Base-by-base conservation (phyloP, 371 early-diverging fungal genomes). In the Mortierella sp. region DNA sequence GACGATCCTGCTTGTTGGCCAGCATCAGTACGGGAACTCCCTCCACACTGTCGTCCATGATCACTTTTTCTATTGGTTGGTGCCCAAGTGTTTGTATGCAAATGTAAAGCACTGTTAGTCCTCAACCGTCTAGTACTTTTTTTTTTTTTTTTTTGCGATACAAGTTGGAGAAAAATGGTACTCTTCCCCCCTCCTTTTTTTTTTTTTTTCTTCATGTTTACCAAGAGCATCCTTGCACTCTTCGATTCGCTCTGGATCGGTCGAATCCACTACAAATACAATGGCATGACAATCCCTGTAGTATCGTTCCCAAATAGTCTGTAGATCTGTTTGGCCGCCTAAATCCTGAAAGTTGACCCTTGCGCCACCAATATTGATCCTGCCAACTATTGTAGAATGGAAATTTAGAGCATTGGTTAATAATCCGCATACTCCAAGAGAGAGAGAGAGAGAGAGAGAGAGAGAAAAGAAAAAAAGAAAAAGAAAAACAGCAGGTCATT, bases 211-310 rank as follows among this genome's bases (percentile, higher is more conserved):
- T 9, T 37, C n/a, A n/a, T n/a, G n/a, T 70, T 72, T 90, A 95
- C 95, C 95, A 84, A 97, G 93, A 16, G 90, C 88, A 29, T 85
- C 83, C 72, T 86, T 84, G 60, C 93, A 93, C 68, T 97, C 95
- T 56, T 94, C 93, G 45, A 98, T 84, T 50, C 97, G 87, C 43
- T 86, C 87, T 46, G 80, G 74, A 75, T 96, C 95, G 5, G 92
- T 89, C 14, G 96, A 90, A 76, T 98, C 99, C 1, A 97, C 89
- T 0, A 97, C 96, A 89, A 96, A 98, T 26, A 97, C 82, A 57
- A 98, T 89, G 1, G 91, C 99, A 74, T 98, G 99, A 60, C 94
- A 92, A 79, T 96, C 97, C n/a, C 87, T 63, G 75, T 96, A 98
- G 84, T 98, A 98, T 29, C 95, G 90, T 53, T 90, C 91, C 99